A percentile compares a stretch with the other conserved stretches of the same genome.
Conservation (phyloP, 2,329 filamentous ascomycete genomes). For the Dendrostoma leiphaemia region DNA sequence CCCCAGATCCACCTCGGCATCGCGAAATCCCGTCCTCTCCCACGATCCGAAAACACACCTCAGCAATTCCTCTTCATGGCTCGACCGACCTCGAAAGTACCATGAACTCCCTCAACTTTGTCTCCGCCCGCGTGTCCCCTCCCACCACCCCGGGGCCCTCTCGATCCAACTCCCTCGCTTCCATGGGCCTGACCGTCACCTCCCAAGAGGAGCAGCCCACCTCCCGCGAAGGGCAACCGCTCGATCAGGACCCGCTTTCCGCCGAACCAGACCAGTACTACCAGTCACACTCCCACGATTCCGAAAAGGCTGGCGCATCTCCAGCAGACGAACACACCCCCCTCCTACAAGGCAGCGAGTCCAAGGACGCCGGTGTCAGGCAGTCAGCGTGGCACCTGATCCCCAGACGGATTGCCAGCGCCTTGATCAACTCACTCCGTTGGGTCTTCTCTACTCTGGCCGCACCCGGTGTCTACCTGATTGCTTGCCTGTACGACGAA, state of each 20-base stretch:
- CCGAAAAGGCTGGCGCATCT: conserved; percentile 22
- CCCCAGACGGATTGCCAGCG: conserved; percentile 67
- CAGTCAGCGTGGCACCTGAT: conserved; percentile 53
- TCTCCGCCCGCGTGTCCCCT: conserved; percentile 77
- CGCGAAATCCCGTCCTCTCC: not conserved
- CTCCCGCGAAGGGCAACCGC: conserved; percentile 24
- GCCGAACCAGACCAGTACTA: conserved; percentile 35
- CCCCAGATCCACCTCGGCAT: not conserved
- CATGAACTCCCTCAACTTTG: conserved; percentile 97
- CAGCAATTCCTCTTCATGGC: conserved; percentile 46
- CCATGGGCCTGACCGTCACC: conserved; percentile 46
- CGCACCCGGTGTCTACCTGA: conserved; percentile 77
- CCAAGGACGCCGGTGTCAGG: conserved; percentile 34
- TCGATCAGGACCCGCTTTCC: conserved; percentile 34
- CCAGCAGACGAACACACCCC: conserved; percentile 70
- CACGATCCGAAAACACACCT: not conserved
- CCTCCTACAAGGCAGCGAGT: conserved; percentile 47
- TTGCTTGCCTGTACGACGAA: conserved; percentile 80
- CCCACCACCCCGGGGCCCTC: conserved; percentile 54
- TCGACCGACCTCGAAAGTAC: conserved; percentile 49
- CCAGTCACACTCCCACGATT: conserved; percentile 25
- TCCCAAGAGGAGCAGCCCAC: conserved; percentile 37
- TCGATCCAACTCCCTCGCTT: conserved; percentile 60
- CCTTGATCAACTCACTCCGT: conserved; percentile 72
- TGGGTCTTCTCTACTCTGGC: conserved; percentile 77